Evolutionary conservation across 352 stramenopile genomes (phyloP).

Genomic region (Plasmopara viticola): DNA sequence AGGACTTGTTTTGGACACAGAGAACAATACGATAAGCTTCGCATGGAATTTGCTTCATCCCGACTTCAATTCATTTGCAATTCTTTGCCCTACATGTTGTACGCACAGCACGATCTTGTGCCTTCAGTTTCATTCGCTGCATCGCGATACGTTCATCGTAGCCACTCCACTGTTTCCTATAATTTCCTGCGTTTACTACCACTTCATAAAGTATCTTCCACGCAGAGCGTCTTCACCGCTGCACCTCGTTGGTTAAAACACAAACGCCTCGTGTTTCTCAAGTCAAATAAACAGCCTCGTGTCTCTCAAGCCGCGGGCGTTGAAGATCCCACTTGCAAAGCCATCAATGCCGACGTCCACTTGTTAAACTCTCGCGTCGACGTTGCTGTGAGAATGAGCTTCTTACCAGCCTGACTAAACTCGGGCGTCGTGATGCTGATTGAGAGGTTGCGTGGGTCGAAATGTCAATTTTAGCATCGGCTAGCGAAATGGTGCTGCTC

Average conservation of each 20-base stretch:
- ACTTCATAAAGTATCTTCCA: not conserved
- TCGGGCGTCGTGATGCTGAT: constrained; percentile 79
- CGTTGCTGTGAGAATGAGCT: constrained; percentile 68
- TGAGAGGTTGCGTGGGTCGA: constrained; percentile 51
- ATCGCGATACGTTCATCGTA: constrained; percentile 16
- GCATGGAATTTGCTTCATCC: constrained; percentile 26
- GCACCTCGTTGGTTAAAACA: not conserved
- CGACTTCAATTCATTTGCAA: constrained; percentile 13
- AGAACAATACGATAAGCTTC: constrained; percentile 16
- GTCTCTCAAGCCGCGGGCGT: constrained; percentile 37
- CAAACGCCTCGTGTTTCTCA: constrained; percentile 3
- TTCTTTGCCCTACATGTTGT: constrained; percentile 17
- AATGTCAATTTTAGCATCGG: constrained; percentile 59
- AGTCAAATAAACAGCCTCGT: constrained; percentile 3
- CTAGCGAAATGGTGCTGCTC: constrained; percentile 61
- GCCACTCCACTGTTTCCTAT: constrained; percentile 1
- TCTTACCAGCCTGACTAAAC: constrained; percentile 64
- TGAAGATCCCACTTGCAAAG: constrained; percentile 27
- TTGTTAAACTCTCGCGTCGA: constrained; percentile 83
- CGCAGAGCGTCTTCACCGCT: not conserved
- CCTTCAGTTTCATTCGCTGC: constrained; percentile 17
- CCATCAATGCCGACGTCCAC: constrained; percentile 64
- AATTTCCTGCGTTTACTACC: constrained; percentile 24
- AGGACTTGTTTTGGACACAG: constrained; percentile 8
- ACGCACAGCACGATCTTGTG: constrained; percentile 22